Percentiles rank a stretch among this genome's conserved stretches.
These are phyloP conservation scores for Eucalyptus tenuipes DNA, from an alignment of 345 rosid species.

Conservation along the genomic window DNA sequence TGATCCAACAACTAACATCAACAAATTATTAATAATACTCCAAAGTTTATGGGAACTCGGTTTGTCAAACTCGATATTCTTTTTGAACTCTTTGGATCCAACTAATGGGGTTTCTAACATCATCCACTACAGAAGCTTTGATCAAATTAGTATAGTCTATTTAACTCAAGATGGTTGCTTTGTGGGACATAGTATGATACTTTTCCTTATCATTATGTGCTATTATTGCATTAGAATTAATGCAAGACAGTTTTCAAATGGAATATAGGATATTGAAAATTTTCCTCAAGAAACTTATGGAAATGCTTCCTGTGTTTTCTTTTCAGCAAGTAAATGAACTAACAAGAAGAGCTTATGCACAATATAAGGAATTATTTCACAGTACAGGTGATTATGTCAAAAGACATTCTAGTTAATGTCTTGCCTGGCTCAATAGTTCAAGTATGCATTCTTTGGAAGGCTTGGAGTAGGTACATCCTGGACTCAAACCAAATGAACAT, in stretches of 20 bases:
- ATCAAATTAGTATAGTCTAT: not conserved
- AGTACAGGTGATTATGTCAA: not conserved
- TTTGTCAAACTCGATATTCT: too few species aligned
- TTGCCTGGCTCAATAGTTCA: not conserved
- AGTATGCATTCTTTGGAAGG: not conserved
- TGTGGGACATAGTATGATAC: too few species aligned
- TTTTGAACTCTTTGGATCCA: too few species aligned
- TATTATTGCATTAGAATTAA: not conserved
- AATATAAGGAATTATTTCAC: not conserved
- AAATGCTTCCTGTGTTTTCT: not conserved
- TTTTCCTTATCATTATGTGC: not conserved
- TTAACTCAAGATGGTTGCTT: not conserved
- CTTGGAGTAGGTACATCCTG: not conserved
- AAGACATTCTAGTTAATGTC: not conserved
- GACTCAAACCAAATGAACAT: not conserved
- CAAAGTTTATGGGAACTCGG: rapidly evolving
- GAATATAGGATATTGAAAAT: not conserved
- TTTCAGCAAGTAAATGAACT: not conserved
- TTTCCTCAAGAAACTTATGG: not conserved
- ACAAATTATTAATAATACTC: too few species aligned
- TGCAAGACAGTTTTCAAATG: not conserved
- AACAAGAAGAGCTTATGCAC: not conserved
- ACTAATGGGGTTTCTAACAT: not conserved
- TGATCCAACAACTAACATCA: too few species aligned
- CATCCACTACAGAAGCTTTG: not conserved